Percentiles rank a stretch among this genome's conserved stretches.
phyloP scores from a whole-genome alignment of 352 stramenopile species.

The Globisporangium alternatum region DNA sequence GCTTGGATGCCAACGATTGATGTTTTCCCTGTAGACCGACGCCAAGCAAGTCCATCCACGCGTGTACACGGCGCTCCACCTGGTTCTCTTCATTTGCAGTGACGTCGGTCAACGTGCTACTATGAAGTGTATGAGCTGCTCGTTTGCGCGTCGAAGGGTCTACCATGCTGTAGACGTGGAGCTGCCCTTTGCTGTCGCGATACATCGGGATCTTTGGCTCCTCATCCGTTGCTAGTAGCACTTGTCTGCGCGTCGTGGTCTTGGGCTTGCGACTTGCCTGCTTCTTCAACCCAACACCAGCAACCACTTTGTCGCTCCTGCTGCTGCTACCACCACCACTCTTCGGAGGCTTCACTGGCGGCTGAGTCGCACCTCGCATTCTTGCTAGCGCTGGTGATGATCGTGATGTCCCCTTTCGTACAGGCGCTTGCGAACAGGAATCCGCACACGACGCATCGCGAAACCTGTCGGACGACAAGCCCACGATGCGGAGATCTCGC shows the following conservation, averaged over 20 bases:
- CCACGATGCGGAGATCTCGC: conserved; percentile 3
- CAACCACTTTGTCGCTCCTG: not conserved
- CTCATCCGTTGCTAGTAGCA: not conserved
- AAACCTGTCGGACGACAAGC: conserved; percentile 4
- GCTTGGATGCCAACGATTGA: not conserved
- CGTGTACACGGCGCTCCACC: not conserved
- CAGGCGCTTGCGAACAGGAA: not conserved
- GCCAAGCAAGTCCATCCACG: conserved; percentile 18
- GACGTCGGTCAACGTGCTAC: not conserved
- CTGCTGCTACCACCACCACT: not conserved
- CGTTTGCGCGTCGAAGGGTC: conserved; percentile 18
- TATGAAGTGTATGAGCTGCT: not conserved
- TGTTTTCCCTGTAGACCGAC: conserved; percentile 5
- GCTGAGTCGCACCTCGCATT: not conserved
- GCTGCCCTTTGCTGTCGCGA: conserved; percentile 20
- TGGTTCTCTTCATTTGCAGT: not conserved
- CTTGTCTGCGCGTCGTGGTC: conserved; percentile 1
- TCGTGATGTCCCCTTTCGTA: not conserved
- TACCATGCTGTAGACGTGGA: conserved; percentile 39
- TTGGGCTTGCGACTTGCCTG: not conserved
- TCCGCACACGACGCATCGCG: not conserved
- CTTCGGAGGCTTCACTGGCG: not conserved
- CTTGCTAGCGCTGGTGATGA: not conserved
- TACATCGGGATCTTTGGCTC: conserved; percentile 9
- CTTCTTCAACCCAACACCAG: not conserved